These are phyloP conservation scores for Pythium chondricola DNA, from an alignment of 352 stramenopile species.

Conservation along the genomic window DNA sequence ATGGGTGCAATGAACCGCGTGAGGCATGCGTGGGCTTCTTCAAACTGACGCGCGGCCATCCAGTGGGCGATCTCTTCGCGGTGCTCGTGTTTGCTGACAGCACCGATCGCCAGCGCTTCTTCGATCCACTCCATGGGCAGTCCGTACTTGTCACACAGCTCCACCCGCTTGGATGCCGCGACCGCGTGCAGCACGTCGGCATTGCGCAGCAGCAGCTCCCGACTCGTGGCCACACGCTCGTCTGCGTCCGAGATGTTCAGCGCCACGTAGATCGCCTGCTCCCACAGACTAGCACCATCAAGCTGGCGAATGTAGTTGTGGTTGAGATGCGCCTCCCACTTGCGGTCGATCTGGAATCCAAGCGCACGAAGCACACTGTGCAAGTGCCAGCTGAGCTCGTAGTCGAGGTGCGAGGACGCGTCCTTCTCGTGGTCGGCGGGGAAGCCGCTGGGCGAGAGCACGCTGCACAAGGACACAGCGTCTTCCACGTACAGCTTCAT, in stretches of 20 bases:
- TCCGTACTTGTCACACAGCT: constrained; percentile 39
- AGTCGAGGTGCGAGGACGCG: constrained; percentile 65
- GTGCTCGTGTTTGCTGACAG: constrained; percentile 36
- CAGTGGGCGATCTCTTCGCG: constrained; percentile 71
- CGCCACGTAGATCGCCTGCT: constrained; percentile 73
- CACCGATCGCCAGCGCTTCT: constrained; percentile 55
- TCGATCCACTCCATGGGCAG: constrained; percentile 64
- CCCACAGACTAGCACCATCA: constrained; percentile 51
- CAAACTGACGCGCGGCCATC: constrained; percentile 52
- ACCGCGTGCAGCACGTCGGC: constrained; percentile 34
- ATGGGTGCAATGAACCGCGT: constrained; percentile 48
- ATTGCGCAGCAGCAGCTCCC: constrained; percentile 60
- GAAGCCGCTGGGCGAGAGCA: constrained; percentile 23
- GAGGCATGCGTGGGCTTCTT: constrained; percentile 57
- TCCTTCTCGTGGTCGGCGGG: constrained; percentile 11
- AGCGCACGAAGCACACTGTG: constrained; percentile 64
- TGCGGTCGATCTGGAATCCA: constrained; percentile 64
- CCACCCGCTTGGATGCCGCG: constrained; percentile 25
- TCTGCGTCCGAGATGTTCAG: constrained; percentile 57
- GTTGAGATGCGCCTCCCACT: constrained; percentile 75
- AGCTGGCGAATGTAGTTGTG: constrained; percentile 81
- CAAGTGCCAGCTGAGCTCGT: constrained; percentile 76
- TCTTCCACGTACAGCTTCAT: constrained; percentile 31
- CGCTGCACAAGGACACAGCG: constrained; percentile 18
- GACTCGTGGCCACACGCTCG: constrained; percentile 54